Base-by-base conservation (phyloP, 1,139 yeast species). In the Debaryomyces sp. region DNA sequence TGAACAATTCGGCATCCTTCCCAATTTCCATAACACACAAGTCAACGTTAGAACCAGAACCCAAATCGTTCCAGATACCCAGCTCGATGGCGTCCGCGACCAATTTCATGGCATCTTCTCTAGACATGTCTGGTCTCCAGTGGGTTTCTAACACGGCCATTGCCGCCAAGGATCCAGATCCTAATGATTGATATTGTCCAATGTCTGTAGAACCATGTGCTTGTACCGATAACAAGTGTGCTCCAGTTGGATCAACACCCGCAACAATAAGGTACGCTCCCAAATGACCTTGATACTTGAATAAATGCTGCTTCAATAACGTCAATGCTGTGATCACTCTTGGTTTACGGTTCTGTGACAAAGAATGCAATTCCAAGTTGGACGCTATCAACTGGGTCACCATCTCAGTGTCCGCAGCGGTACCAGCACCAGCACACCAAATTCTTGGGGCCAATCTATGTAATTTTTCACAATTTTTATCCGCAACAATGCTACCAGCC, bases 381-480 rank as follows among this genome's bases (percentile, higher is more conserved):
- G 96, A 89, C 27, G 92, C 84, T 60, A 91, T 91, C 64, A 94
- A 78, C 68, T 90, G 96, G 6, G 99, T 94, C 26, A 89, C 96
- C 89, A 88, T 87, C 67, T 94, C 98, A 8, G 97, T 94, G 67
- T 94, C 99, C n/a, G 99, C 99, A 41, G 99, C 99, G 17, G 99
- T 94, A 68, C 99, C 99, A 4, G 99, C 99, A 61, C 99, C 99
- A 47, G 97, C 97, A 82, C 98, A 94, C 99, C 99, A 94, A 63
- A 94, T 94, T 64, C 81, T 82, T 10, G 99, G 97, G 2, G 97
- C 82, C 59, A 94, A 81, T 61, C 96, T 77, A 72, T 94, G 99
- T 56, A 94, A 78, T 72, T 94, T 94, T 66, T 92, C 97, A 78
- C 98, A 92, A 75, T 94, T 94, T 76, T 94, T 92, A 73, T 94